These are phyloP conservation scores for Cladophialophora immunda DNA, from an alignment of 2,329 filamentous ascomycete species.

Conservation along the genomic window DNA sequence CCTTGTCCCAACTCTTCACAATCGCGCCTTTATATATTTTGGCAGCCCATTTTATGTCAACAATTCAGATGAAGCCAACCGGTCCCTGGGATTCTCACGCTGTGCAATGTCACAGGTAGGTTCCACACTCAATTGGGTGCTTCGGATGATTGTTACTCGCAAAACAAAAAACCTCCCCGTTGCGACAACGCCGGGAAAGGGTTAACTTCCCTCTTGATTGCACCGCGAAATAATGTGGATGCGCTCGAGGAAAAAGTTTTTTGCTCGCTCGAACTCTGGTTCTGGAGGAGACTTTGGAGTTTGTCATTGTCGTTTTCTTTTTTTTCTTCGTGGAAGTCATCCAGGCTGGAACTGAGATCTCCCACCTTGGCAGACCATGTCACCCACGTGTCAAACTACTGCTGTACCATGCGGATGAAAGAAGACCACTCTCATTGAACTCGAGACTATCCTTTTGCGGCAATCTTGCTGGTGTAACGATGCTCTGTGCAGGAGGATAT, in stretches of 20 bases:
- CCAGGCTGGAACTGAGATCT: neutral
- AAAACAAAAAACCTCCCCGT: neutral
- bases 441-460: neutral
- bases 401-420: neutral
- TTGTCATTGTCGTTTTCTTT: neutral
- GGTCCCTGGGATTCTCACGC: neutral
- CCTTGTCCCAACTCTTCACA: neutral
- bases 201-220: neutral
- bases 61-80: neutral
- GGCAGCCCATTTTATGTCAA: neutral
- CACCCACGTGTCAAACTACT: neutral
- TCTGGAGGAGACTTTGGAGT: neutral
- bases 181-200: neutral
- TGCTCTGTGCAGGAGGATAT: neutral
- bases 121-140: neutral
- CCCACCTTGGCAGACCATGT: neutral
- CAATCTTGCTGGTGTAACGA: neutral
- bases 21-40: neutral
- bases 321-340: neutral
- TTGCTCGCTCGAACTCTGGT: neutral
- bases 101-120: too few relatives aligned
- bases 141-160: neutral
- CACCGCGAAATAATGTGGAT: neutral
- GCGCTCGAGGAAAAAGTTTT: neutral
- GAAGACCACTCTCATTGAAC: neutral